These are phyloP conservation scores for Somion occarium DNA, from an alignment of 1,284 basidiomycete species.

Conservation along the genomic window DNA sequence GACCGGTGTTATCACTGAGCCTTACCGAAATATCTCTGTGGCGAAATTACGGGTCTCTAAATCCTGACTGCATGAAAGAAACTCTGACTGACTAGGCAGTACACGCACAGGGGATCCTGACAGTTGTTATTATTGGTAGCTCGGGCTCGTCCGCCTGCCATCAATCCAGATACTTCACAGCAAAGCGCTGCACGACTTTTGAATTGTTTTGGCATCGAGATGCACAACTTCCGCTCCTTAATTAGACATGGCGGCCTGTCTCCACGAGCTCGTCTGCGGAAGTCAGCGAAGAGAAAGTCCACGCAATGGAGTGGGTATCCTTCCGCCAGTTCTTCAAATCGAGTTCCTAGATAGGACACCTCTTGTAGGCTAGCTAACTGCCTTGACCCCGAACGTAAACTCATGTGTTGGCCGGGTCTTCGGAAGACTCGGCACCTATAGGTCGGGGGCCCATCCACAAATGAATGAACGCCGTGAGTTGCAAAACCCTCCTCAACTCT, in stretches of 20 bases:
- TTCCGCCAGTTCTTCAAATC: not conserved
- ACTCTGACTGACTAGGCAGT: not conserved
- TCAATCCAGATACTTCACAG: constrained; percentile 1
- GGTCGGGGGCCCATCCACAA: not conserved
- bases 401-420: not conserved
- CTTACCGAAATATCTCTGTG: not conserved
- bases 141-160: not conserved
- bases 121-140: not conserved
- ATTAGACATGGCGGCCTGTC: not conserved
- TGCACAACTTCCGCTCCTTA: not conserved
- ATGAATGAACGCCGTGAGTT: not conserved
- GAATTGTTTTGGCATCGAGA: not conserved
- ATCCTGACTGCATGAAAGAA: not conserved
- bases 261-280: not conserved
- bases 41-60: no score
- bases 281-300: not conserved
- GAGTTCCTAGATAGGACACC: not conserved
- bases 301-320: not conserved
- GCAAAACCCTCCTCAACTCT: not conserved
- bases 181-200: not conserved
- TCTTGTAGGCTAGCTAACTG: not conserved
- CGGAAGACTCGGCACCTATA: no score
- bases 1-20: not conserved
- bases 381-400: no score
- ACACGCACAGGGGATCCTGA: not conserved